Evolutionary conservation across 2,329 filamentous ascomycete genomes (phyloP), one percentile per base, ranked within the genome.

Genomic region (Talaromyces sp.): DNA sequence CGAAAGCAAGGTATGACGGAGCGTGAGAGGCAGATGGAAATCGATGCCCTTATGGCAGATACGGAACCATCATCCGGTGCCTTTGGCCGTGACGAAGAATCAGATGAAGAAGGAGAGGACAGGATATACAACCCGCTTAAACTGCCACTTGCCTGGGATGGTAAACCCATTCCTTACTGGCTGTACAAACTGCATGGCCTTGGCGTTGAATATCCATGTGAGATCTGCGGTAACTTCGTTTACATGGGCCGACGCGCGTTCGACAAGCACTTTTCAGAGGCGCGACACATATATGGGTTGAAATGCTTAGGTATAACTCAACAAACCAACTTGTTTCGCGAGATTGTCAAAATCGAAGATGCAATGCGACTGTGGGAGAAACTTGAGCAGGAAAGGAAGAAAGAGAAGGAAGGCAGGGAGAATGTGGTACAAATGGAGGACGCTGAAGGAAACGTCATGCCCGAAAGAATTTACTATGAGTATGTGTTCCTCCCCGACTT

Each of bases 101-200:
- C 91, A 0, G 89, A 88, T 0, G 84, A 86, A 2, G 86, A 91
- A 13, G 89, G 86, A 39, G 89, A 93, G 43, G 91, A 96, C 63
- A 92, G 87, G 70, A 89, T 97, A 60, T 97, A 97, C 80, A 99
- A 99, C 72, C 94, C 94, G 0, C 82, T 99, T 64, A 99, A 99
- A 71, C 81, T 99, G 1, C 94, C 94, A 0, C 81, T 99, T 7
- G 93, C 91, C 2, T 99, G 95, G 95, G 94, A 99, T 65, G 94
- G 95, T 66, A 99, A 99, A 71, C 94, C 95, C 0, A 99, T 99
- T 66, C 94, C 95, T 0, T 99, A 94, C 79, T 99, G 94, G 94
- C 82, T 99, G 15, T 99, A 97, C 80, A 94, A 97, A 66, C 81
- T 99, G 15, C 94, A 99, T 70, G 94, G 94, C 1, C 79, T 99